Evolutionary conservation across 306 rosid genomes (phyloP).

Genomic region (Comarum palustre): DNA sequence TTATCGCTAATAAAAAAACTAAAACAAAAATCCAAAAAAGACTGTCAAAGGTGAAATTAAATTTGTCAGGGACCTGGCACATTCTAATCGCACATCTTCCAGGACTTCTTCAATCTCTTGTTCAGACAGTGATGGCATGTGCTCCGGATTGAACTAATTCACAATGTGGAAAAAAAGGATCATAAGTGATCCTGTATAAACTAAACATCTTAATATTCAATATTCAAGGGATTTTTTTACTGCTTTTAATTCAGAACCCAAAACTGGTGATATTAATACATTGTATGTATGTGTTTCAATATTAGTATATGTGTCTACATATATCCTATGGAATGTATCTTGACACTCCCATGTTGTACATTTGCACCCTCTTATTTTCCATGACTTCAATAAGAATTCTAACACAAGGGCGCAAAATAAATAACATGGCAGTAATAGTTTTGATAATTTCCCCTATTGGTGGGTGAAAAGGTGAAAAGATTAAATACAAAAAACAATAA

Average conservation of each 20-base stretch:
- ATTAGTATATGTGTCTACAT: background rate
- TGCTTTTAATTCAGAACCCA: background rate
- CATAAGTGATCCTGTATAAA: slow-evolving; percentile 18
- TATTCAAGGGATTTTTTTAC: background rate
- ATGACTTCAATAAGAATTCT: background rate
- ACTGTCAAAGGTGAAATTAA: slow-evolving; percentile 9
- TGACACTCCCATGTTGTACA: background rate
- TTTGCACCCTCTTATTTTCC: background rate
- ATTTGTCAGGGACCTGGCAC: slow-evolving; percentile 67
- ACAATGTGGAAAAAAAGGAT: slow-evolving; percentile 17
- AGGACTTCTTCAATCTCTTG: slow-evolving; percentile 56
- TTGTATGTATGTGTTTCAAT: background rate
- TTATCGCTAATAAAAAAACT: background rate
- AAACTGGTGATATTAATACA: background rate
- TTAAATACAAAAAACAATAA: background rate
- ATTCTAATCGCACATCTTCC: slow-evolving; percentile 87
- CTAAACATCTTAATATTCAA: background rate
- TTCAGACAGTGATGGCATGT: slow-evolving; percentile 46
- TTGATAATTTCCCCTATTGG: background rate
- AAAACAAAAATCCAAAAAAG: slow-evolving; percentile 12
- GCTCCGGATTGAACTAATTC: slow-evolving; percentile 54
- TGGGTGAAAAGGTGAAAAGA: background rate
- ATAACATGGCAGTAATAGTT: background rate
- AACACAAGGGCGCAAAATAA: background rate
- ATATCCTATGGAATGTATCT: background rate